A percentile compares a stretch with the other conserved stretches of the same genome.
Evolutionary conservation across 768 basidiomycete species (phyloP).

Genomic region (Leccinum truebloodii): DNA sequence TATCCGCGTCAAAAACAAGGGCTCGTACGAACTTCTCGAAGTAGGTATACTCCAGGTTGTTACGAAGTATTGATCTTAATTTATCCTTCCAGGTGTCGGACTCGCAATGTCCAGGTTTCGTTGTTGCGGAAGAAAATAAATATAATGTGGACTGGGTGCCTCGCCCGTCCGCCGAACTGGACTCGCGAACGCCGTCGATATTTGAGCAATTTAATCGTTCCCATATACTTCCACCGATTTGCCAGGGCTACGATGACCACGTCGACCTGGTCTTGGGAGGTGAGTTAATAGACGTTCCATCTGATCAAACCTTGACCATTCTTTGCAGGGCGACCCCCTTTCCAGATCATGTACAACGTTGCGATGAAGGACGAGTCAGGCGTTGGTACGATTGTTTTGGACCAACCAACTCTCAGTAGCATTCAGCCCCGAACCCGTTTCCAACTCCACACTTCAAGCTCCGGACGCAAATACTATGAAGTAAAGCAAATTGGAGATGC

Average conservation of each 20-base stretch:
- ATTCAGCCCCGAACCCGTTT: conserved; percentile 80
- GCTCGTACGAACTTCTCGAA: conserved; percentile 71
- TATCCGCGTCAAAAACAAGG: conserved; percentile 72
- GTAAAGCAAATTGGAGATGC: conserved; percentile 87
- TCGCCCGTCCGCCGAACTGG: conserved; percentile 71
- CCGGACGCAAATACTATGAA: conserved; percentile 87
- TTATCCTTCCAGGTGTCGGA: conserved; percentile 63
- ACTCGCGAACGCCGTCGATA: conserved; percentile 52
- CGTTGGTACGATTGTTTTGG: conserved; percentile 68
- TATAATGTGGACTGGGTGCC: conserved; percentile 82
- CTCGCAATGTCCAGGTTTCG: conserved; percentile 79
- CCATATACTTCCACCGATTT: conserved; percentile 73
- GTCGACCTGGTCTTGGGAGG: conserved; percentile 85
- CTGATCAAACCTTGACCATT: neutral
- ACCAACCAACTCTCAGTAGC: conserved; percentile 81
- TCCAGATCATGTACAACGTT: conserved; percentile 90
- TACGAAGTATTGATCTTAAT: neutral
- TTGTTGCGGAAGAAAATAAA: conserved; percentile 57
- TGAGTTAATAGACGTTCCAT: conserved; percentile 28
- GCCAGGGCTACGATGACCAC: conserved; percentile 78
- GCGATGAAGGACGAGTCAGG: conserved; percentile 68
- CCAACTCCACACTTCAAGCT: conserved; percentile 73
- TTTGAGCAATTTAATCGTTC: conserved; percentile 71
- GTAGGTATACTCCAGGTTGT: conserved; percentile 39
- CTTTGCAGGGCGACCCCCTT: conserved; percentile 77